These are phyloP conservation scores for Tillandsia leiboldiana DNA, from an alignment of 176 grass and related monocot species.

Conservation along the genomic window DNA sequence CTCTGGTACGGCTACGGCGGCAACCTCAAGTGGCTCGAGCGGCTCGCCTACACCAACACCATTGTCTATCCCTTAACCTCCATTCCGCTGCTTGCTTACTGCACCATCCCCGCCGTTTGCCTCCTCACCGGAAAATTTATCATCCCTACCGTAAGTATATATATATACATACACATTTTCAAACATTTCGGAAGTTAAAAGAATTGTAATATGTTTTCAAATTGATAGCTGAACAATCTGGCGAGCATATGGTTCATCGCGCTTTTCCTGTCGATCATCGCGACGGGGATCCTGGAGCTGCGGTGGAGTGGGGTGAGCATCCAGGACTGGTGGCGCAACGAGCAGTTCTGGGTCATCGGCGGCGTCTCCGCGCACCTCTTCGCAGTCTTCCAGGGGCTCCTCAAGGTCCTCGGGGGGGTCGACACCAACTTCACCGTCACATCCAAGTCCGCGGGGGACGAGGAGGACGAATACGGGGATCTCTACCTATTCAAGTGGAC, in stretches of 20 bases:
- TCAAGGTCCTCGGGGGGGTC: conserved; percentile 77
- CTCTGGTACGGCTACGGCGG: conserved; percentile 94
- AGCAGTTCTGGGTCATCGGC: conserved; percentile 95
- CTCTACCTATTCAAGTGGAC: conserved; percentile 99
- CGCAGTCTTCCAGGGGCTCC: conserved; percentile 82
- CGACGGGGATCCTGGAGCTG: conserved; percentile 61
- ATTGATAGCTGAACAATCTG: conserved; percentile 62
- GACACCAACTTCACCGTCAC: conserved; percentile 99
- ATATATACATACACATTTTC: background rate
- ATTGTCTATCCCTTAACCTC: conserved; percentile 97
- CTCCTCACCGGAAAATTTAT: conserved; percentile 95
- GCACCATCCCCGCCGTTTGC: conserved; percentile 79
- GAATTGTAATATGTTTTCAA: background rate
- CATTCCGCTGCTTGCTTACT: conserved; percentile 77
- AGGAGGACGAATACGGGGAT: conserved; percentile 57
- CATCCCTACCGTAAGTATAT: conserved; percentile 58
- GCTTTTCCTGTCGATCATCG: conserved; percentile 83
- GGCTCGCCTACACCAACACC: conserved; percentile 94
- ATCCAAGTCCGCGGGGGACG: conserved; percentile 60
- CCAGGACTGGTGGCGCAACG: conserved; percentile 86
- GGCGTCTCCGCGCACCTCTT: conserved; percentile 83
- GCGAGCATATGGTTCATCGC: conserved; percentile 92
- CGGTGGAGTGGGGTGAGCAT: conserved; percentile 94
- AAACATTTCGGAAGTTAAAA: background rate
- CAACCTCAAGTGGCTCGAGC: conserved; percentile 83